Evolutionary conservation across 352 stramenopile species (phyloP).

Genomic region (Ophiocytium majus): DNA sequence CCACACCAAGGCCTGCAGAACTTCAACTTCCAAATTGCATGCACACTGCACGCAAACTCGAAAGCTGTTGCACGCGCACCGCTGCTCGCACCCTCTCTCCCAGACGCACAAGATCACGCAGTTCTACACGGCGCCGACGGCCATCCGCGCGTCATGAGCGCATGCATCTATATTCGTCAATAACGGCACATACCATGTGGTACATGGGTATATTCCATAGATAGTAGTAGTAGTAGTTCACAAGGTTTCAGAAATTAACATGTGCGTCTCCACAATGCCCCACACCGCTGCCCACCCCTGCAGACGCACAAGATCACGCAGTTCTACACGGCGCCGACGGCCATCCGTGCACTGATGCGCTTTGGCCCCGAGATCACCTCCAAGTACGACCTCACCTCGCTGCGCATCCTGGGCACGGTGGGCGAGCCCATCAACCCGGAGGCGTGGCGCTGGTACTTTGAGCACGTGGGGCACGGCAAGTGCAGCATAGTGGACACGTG

Average conservation of each 20-base stretch:
- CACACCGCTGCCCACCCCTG: too few species aligned
- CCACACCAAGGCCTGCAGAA: too few species aligned
- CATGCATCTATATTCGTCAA: too few species aligned
- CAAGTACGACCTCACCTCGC: slow-evolving; percentile 86
- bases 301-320: slow-evolving; percentile 92
- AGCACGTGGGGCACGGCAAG: slow-evolving; percentile 64
- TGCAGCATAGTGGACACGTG: slow-evolving; percentile 93
- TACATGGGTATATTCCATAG: too few species aligned
- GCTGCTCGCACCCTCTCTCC: too few species aligned
- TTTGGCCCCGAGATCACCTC: slow-evolving; percentile 83
- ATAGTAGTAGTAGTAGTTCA: too few species aligned
- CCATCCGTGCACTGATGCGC: slow-evolving; percentile 96
- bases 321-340: slow-evolving; percentile 87
- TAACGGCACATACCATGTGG: too few species aligned
- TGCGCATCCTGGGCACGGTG: slow-evolving; percentile 92
- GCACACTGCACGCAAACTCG: too few species aligned
- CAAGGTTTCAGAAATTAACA: too few species aligned
- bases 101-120: slow-evolving; percentile 92
- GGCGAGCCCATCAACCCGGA: slow-evolving; percentile 98
- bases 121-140: slow-evolving; percentile 87
- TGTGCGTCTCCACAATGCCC: too few species aligned
- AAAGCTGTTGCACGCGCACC: too few species aligned
- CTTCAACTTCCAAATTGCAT: too few species aligned
- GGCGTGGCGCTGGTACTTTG: slow-evolving; percentile 90
- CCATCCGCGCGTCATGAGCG: slow-evolving; percentile 95